Evolutionary conservation across 345 rosid genomes (phyloP).

Genomic region (Nasturtium officinale): DNA sequence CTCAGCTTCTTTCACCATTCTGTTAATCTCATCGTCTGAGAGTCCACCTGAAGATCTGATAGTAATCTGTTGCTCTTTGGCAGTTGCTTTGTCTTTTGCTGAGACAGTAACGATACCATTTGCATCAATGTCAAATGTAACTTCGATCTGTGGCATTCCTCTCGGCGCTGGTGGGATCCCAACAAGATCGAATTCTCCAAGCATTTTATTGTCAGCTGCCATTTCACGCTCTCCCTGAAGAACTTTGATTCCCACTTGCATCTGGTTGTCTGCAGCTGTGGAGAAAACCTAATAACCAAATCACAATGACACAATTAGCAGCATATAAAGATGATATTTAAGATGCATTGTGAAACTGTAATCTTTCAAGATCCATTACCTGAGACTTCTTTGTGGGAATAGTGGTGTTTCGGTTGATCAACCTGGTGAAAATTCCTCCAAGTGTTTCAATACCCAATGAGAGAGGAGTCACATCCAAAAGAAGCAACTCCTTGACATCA

Average conservation of each 20-base stretch:
- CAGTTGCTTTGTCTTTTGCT: slow-evolving; percentile 53
- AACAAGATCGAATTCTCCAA: slow-evolving; percentile 53
- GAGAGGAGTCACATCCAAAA: slow-evolving; percentile 52
- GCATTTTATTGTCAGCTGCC: slow-evolving; percentile 53
- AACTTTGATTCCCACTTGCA: slow-evolving; percentile 53
- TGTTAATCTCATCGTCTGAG: slow-evolving; percentile 52
- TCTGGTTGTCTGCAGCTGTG: slow-evolving; percentile 55
- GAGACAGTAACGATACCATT: slow-evolving; percentile 55
- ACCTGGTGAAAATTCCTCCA: slow-evolving; percentile 56
- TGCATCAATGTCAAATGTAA: slow-evolving; percentile 55
- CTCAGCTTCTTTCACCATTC: slow-evolving; percentile 62
- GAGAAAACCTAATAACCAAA: slow-evolving; percentile 50
- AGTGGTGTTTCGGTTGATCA: slow-evolving; percentile 57
- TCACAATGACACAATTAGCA: slow-evolving; percentile 10
- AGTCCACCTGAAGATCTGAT: slow-evolving; percentile 55
- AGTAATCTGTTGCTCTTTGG: slow-evolving; percentile 53
- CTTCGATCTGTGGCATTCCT: slow-evolving; percentile 55
- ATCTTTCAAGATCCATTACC: slow-evolving; percentile 37
- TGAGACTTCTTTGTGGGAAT: slow-evolving; percentile 64
- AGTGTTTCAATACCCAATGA: slow-evolving; percentile 59
- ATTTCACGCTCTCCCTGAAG: slow-evolving; percentile 58
- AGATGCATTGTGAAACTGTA: not conserved
- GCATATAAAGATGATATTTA: not conserved
- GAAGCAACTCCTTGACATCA: slow-evolving; percentile 54
- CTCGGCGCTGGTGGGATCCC: slow-evolving; percentile 57